Evolutionary conservation across 2,329 filamentous ascomycete species (phyloP), one percentile per base, ranked within the genome.

Genomic region (Chlorencoelia australis): DNA sequence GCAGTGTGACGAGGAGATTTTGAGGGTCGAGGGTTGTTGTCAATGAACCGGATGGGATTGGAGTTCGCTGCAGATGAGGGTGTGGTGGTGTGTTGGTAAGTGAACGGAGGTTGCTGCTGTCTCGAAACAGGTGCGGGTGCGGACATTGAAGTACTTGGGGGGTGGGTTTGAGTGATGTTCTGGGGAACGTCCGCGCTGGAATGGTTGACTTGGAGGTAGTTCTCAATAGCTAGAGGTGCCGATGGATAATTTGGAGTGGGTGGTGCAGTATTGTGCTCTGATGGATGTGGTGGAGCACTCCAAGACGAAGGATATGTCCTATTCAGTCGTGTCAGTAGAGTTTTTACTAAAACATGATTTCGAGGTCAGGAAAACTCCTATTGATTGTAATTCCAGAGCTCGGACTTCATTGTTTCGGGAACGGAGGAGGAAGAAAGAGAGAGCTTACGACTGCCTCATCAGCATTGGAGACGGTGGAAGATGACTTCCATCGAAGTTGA

Each of bases 1-100:
- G 40, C 50, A 25, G 45, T 40, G 40, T 57, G 54, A 7, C 55
- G 42, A 22, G 55, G 55, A 5, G 54, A 57, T 32, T 57, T 57
- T 10, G 50, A 25, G 11, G 54, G 54, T 10, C 55, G 42, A 6
- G 53, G 53, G 30, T 57, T 57, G 27, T 38, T 50, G 36, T 57
- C 52, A 10, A 54, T 38, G 31, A 50, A 55, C 7, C 48, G 42
- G 14, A 49, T 39, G 11, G 44, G 43, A 24, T 35, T 22, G n/a
- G n/a, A n/a, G n/a, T n/a, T n/a, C n/a, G n/a, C n/a, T n/a, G n/a
- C n/a, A 8, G 35, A 15, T 24, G 40, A 13, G 17, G 33, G 29
- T 17, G 40, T 31, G 20, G n/a, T 29, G 9, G 39, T 30, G 37
- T 31, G 18, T 27, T 35, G 35, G 31, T 37, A 30, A 25, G 35